Evolutionary conservation across 1,284 basidiomycete species (phyloP).

Genomic region (Puccinia polysora): DNA sequence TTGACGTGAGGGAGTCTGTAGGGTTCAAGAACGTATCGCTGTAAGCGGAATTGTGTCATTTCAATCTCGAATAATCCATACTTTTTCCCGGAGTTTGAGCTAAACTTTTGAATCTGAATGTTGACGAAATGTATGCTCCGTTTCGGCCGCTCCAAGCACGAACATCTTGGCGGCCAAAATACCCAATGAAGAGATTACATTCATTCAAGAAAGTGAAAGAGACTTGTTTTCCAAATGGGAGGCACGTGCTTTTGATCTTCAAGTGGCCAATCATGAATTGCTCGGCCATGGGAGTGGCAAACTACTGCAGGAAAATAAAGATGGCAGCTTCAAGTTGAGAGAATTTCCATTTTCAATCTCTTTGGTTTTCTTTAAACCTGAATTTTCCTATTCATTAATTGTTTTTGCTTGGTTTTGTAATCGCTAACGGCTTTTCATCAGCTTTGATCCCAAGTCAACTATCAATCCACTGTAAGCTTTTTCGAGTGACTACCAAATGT

Average conservation of each 20-base stretch:
- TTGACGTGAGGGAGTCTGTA: constrained; percentile 68
- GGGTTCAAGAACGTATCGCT: constrained; percentile 63
- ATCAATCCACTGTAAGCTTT: constrained; percentile 35
- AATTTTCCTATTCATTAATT: constrained; percentile 61
- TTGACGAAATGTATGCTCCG: neutral
- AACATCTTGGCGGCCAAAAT: constrained; percentile 77
- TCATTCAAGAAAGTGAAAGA: constrained; percentile 68
- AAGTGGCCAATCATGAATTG: constrained; percentile 78
- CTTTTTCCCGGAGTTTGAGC: neutral
- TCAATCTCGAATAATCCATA: neutral
- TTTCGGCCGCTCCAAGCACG: constrained; percentile 51
- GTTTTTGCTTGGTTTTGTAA: constrained; percentile 52
- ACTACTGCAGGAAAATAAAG: constrained; percentile 66
- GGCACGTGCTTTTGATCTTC: constrained; percentile 69
- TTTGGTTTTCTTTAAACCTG: neutral
- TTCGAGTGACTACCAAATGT: neutral
- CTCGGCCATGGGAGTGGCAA: constrained; percentile 63
- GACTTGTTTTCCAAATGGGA: constrained; percentile 71
- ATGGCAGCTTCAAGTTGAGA: constrained; percentile 67
- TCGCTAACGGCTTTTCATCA: constrained; percentile 10
- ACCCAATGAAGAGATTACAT: constrained; percentile 71
- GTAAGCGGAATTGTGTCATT: no score
- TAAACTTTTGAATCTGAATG: neutral
- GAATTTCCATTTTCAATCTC: neutral
- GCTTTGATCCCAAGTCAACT: constrained; percentile 34